These are phyloP conservation scores for Vanrija humicola DNA, from an alignment of 1,284 basidiomycete genomes.

Conservation along the genomic window DNA sequence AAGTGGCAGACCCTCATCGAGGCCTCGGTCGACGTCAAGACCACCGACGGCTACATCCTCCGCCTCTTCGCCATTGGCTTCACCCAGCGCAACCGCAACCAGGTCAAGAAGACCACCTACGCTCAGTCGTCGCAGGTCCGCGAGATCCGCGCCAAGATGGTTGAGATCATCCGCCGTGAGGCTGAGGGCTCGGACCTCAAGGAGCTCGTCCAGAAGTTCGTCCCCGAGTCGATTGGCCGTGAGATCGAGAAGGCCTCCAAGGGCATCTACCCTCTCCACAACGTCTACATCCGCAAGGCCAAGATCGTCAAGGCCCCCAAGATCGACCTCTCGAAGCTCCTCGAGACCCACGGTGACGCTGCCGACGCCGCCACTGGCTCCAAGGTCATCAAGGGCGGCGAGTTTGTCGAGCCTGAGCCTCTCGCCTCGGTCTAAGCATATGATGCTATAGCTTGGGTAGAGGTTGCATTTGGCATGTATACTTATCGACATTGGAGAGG, in stretches of 20 bases:
- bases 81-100: conserved; percentile 93
- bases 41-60: conserved; percentile 98
- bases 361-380: conserved; percentile 58
- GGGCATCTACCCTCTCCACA: conserved; percentile 48
- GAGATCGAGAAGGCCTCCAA: conserved; percentile 97
- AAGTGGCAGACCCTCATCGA: conserved; percentile 99
- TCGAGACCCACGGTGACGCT: conserved; percentile 93
- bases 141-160: conserved; percentile 99
- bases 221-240: conserved; percentile 97
- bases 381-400: conserved; percentile 47
- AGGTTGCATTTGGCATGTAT: conserved; percentile 34
- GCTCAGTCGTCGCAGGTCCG: conserved; percentile 92
- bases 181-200: conserved; percentile 94
- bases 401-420: conserved; percentile 50
- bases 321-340: conserved; percentile 89
- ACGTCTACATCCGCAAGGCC: conserved; percentile 96
- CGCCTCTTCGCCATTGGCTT: conserved; percentile 99
- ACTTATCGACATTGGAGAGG: conserved; percentile 17
- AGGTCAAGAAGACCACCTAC: conserved; percentile 99
- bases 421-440: conserved; percentile 48
- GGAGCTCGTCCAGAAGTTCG: conserved; percentile 97
- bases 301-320: conserved; percentile 96
- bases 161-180: conserved; percentile 98
- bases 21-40: conserved; percentile 98
- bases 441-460: conserved; percentile 17